Conservation (phyloP, 371 early-diverging fungal genomes). For the Aphelidium insulamus region DNA sequence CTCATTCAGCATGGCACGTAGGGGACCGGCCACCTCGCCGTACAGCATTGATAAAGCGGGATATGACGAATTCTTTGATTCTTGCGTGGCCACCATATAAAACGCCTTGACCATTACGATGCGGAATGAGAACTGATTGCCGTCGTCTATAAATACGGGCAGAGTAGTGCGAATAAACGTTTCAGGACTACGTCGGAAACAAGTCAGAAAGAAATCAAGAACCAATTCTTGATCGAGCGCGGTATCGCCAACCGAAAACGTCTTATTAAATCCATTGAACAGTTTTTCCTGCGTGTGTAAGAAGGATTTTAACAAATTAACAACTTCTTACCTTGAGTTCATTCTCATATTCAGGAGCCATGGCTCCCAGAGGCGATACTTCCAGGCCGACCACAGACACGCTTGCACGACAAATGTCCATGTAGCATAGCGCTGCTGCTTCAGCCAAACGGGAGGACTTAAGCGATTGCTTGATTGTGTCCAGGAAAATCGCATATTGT, state of each 20-base stretch:
- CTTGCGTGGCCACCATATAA: constrained; percentile 42
- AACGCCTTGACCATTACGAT: constrained; percentile 52
- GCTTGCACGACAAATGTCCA: constrained; percentile 54
- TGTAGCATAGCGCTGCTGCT: constrained; percentile 46
- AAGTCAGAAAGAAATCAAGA: constrained; percentile 46
- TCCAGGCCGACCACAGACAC: constrained; percentile 41
- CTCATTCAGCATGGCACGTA: constrained; percentile 12
- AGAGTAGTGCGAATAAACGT: constrained; percentile 37
- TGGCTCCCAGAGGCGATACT: constrained; percentile 29
- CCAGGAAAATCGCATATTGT: constrained; percentile 37
- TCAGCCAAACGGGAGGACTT: constrained; percentile 37
- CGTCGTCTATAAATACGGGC: constrained; percentile 35
- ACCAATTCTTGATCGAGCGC: constrained; percentile 34
- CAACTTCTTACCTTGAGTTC: constrained; percentile 29
- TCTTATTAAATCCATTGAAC: constrained; percentile 30
- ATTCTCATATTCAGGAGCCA: constrained; percentile 47
- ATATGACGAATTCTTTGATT: constrained; percentile 44
- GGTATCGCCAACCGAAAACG: constrained; percentile 24
- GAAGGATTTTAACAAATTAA: constrained; percentile 3
- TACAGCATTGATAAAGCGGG: constrained; percentile 39
- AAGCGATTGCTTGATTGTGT: constrained; percentile 32
- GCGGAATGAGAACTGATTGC: constrained; percentile 41
- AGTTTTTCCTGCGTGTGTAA: constrained; percentile 18
- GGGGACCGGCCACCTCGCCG: constrained; percentile 33
- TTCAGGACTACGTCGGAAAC: constrained; percentile 46